Percentiles rank a stretch among this genome's conserved stretches.
Evolutionary conservation across 768 basidiomycete species (phyloP).

Genomic region (Chalciporus chontae): DNA sequence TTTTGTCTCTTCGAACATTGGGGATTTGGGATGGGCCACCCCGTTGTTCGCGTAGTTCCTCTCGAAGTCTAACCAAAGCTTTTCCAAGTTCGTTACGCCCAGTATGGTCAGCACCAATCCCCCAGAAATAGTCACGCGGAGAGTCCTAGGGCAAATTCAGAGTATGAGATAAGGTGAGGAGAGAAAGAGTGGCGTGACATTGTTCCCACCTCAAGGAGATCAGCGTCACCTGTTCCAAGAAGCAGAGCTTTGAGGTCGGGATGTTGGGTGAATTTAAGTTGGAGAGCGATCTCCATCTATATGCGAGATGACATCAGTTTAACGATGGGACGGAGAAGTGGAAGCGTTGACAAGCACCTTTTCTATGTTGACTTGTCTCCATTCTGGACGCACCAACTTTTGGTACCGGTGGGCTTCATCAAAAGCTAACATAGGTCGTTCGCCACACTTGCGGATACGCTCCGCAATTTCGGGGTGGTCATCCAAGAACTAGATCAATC

Average conservation of each 20-base stretch:
- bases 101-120: conserved; percentile 59
- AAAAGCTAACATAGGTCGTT: conserved; percentile 60
- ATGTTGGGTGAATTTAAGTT: conserved; percentile 73
- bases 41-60: conserved; percentile 43
- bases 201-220: conserved; percentile 61
- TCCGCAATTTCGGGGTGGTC: conserved; percentile 62
- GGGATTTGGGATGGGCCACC: conserved; percentile 26
- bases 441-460: conserved; percentile 62
- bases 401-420: conserved; percentile 65
- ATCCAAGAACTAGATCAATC: conserved; percentile 48
- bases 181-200: not conserved
- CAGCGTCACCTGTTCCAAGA: conserved; percentile 60
- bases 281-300: conserved; percentile 65
- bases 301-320: not conserved
- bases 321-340: not conserved
- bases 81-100: conserved; percentile 77
- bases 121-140: conserved; percentile 78
- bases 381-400: conserved; percentile 59
- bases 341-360: conserved; percentile 39
- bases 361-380: conserved; percentile 65
- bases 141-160: conserved; percentile 46
- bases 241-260: conserved; percentile 53
- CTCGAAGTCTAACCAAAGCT: conserved; percentile 59
- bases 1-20: conserved; percentile 23
- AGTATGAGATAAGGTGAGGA: not conserved